These are phyloP conservation scores for Chrysophaeum taylorii DNA, from an alignment of 352 stramenopile genomes.

Conservation along the genomic window DNA sequence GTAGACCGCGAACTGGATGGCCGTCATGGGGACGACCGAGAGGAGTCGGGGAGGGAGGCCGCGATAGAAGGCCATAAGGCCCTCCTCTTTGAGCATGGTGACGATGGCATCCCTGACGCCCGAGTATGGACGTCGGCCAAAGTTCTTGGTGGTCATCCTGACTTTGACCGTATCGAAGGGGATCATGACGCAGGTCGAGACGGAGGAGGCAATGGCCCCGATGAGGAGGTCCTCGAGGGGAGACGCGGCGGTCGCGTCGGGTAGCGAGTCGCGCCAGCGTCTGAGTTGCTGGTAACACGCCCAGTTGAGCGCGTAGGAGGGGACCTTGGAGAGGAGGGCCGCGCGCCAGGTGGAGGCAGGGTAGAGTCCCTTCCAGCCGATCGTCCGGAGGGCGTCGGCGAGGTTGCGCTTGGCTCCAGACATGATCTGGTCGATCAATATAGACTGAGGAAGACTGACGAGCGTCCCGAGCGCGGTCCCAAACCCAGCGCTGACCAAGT, in stretches of 20 bases:
- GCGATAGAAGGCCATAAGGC: conserved; percentile 5
- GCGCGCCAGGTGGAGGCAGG: neutral
- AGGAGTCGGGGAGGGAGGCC: conserved; percentile 16
- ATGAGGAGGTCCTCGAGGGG: neutral
- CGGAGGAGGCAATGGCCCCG: neutral
- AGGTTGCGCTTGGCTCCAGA: neutral
- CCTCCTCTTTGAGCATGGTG: conserved; percentile 15
- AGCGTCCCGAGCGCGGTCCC: neutral
- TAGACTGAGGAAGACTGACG: conserved; percentile 7
- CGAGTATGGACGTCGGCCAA: neutral
- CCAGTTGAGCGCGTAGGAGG: conserved; percentile 5
- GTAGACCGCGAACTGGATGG: conserved; percentile 19
- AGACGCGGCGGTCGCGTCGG: neutral
- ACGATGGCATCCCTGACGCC: neutral
- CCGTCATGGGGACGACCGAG: conserved; percentile 17
- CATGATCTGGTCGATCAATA: conserved; percentile 11
- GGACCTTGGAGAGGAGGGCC: conserved; percentile 2
- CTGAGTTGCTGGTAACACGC: neutral
- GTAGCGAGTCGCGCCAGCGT: neutral
- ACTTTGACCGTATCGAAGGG: conserved; percentile 13
- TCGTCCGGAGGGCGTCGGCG: neutral
- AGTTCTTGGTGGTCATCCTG: conserved; percentile 4
- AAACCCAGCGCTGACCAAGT: neutral
- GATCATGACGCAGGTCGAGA: conserved; percentile 7
- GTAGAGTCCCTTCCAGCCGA: neutral